Conservation (phyloP, 306 rosid genomes). For the Vigna reflexopilosa region DNA sequence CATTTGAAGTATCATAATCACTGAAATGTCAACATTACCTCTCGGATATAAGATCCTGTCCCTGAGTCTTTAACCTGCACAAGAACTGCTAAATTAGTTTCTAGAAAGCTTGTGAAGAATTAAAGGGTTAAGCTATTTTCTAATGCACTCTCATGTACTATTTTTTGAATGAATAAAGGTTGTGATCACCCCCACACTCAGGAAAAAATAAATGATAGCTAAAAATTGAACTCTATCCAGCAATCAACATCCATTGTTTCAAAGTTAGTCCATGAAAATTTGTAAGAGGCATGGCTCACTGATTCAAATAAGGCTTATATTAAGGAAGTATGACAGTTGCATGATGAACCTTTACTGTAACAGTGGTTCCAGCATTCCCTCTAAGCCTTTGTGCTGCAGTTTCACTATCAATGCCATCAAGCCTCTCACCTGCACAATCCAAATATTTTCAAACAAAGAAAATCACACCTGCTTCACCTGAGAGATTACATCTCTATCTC, state of each 20-base stretch:
- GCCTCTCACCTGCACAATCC: slow-evolving; percentile 68
- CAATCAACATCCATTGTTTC: background rate
- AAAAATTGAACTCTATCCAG: slow-evolving; percentile 28
- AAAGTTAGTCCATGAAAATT: slow-evolving; percentile 12
- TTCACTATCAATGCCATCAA: slow-evolving; percentile 85
- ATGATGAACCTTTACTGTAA: slow-evolving; percentile 72
- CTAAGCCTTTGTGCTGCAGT: slow-evolving; percentile 84
- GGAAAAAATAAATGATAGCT: background rate
- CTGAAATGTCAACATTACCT: slow-evolving; percentile 59
- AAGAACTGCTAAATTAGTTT: slow-evolving; percentile 44
- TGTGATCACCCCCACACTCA: background rate
- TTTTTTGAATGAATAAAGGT: background rate
- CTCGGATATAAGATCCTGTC: slow-evolving; percentile 56
- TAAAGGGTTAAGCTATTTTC: slow-evolving; percentile 10
- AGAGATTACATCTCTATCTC: background rate
- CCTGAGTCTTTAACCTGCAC: slow-evolving; percentile 62
- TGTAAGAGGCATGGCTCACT: background rate
- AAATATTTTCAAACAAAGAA: slow-evolving; percentile 35
- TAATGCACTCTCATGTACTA: background rate
- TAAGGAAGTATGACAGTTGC: slow-evolving; percentile 42
- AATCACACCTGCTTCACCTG: slow-evolving; percentile 8
- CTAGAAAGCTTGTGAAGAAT: slow-evolving; percentile 25
- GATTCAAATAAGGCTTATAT: slow-evolving; percentile 15
- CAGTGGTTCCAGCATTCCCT: slow-evolving; percentile 91
- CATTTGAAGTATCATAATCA: slow-evolving; percentile 10